Evolutionary conservation across 1,139 yeast genomes (phyloP).

Genomic region (Yamadazyma jaroonii): DNA sequence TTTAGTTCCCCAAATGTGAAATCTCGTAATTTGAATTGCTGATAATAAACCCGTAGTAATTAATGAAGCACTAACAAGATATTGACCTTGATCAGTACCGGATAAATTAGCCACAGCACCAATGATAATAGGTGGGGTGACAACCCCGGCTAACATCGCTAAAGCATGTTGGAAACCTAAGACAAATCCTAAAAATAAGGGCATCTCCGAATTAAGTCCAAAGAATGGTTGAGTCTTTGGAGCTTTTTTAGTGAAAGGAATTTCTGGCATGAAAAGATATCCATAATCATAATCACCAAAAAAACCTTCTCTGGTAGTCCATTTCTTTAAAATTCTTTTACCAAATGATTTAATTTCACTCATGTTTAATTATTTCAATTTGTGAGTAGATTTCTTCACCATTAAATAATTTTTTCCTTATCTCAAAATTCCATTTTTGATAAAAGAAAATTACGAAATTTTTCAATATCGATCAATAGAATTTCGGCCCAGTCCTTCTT

Average conservation of each 20-base stretch:
- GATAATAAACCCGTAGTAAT: constrained; percentile 77
- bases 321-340: constrained; percentile 33
- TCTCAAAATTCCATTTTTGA: no score
- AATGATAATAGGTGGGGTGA: constrained; percentile 79
- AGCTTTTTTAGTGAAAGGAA: constrained; percentile 60
- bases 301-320: constrained; percentile 72
- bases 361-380: no score
- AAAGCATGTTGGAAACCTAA: constrained; percentile 85
- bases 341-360: neutral
- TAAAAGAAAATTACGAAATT: no score
- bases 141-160: constrained; percentile 89
- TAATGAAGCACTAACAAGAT: constrained; percentile 74
- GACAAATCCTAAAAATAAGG: constrained; percentile 66
- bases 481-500: no score
- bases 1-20: constrained; percentile 68
- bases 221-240: constrained; percentile 73
- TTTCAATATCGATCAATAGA: no score
- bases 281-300: constrained; percentile 82
- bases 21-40: constrained; percentile 73
- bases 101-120: constrained; percentile 58
- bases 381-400: no score
- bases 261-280: constrained; percentile 69
- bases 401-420: no score
- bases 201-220: constrained; percentile 76
- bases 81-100: constrained; percentile 46